These are phyloP conservation scores for Chamaecyparis obtusa DNA, from an alignment of 75 land plant genomes.

Conservation along the genomic window DNA sequence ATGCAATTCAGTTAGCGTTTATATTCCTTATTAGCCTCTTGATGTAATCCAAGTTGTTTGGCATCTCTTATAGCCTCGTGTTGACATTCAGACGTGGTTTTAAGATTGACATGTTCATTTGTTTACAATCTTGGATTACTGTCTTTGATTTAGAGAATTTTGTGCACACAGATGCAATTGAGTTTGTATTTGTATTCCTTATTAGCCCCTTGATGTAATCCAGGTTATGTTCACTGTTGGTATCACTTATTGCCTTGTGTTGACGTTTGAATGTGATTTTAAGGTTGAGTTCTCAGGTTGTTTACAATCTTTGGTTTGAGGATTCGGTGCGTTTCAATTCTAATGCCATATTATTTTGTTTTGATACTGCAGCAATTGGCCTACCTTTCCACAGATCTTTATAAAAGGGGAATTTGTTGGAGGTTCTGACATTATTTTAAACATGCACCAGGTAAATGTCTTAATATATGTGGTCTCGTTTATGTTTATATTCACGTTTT, in stretches of 20 bases:
- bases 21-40: background rate
- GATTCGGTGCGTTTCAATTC: background rate
- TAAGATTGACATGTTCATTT: background rate
- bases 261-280: background rate
- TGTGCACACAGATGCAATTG: background rate
- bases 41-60: background rate
- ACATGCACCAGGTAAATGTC: conserved; percentile 70
- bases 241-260: background rate
- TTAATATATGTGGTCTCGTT: background rate
- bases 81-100: background rate
- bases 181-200: background rate
- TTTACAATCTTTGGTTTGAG: background rate
- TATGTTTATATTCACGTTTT: background rate
- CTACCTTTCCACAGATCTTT: conserved; percentile 80
- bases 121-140: background rate
- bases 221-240: background rate
- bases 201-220: background rate
- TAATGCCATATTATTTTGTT: conserved; percentile 6
- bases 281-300: background rate
- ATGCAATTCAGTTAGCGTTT: background rate
- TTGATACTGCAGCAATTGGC: conserved; percentile 57
- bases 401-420: conserved; percentile 90
- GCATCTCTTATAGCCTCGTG: background rate
- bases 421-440: conserved; percentile 77
- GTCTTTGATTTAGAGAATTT: background rate